Evolutionary conservation across 106 monocot species (phyloP), one percentile per base, ranked within the genome.

Genomic region (Agapanthus africanus): DNA sequence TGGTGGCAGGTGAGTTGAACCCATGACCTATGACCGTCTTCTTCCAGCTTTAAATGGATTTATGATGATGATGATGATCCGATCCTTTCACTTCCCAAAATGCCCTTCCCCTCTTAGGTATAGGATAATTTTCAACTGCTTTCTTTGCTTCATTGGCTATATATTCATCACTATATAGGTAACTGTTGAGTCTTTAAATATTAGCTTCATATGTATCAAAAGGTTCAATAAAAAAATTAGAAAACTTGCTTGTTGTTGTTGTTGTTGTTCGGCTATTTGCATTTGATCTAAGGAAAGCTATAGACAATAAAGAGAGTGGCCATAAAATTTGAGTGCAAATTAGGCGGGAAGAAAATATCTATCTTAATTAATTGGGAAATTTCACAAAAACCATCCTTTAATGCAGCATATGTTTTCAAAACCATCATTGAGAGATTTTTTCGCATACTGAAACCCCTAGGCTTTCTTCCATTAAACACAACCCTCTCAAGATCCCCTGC

Each of bases 1-100:
- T 63, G 62, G 35, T 36, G 62, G 62, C 62, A 36, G 62, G 62
- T 63, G 62, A 36, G n/a, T 63, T 18, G 37, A 34, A 63, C 11
- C 62, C 33, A 63, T 63, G 35, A 36, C 16, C 10, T 36, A 63
- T 63, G 62, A 63, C 62, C 35, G 34, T 34, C 62, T 63, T 63
- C 62, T 63, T 63, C 62, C 14, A 30, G 62, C 62, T 63, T 35
- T 63, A 63, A 63, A 34, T 63, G 36, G 4, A 13, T 34, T 16
- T 63, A 6, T 59, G 2, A 28, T 59, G 11, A 31, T 59, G 59
- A 33, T 31, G 47, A 47, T 47, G 14, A 47, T 15, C 1, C n/a
- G 18, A 47, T 16, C 13, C 47, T 47, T 19, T 47, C 10, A 47
- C 16, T 47, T 47, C 15, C 47, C 15, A 47, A 47, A 47, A 47